Evolutionary conservation across 805 yeast genomes (phyloP).

Genomic region (Kuraishia ogatae): DNA sequence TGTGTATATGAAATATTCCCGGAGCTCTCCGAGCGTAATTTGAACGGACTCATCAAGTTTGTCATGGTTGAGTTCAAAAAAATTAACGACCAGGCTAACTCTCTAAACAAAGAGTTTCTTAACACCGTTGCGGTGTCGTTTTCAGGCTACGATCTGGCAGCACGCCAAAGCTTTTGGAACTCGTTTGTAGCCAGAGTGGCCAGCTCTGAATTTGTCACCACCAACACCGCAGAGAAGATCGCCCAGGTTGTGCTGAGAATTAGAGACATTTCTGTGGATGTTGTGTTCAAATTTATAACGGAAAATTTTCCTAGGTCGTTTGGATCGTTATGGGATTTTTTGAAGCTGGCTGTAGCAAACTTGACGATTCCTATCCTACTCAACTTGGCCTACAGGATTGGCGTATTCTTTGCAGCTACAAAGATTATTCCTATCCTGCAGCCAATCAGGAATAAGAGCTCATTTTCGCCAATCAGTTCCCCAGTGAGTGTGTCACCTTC

Average conservation of each 20-base stretch:
- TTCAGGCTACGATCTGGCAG: conserved; percentile 8
- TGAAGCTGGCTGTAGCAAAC: conserved; percentile 44
- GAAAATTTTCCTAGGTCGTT: conserved; percentile 44
- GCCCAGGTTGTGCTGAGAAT: background rate
- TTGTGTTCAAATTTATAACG: conserved; percentile 32
- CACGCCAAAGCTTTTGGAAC: background rate
- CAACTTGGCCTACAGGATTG: conserved; percentile 76
- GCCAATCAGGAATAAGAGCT: conserved; percentile 11
- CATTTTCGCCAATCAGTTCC: conserved; percentile 1
- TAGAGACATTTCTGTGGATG: conserved; percentile 17
- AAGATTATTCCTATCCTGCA: conserved; percentile 69
- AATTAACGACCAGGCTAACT: conserved; percentile 22
- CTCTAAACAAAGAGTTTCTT: conserved; percentile 20
- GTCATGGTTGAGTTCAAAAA: conserved; percentile 26
- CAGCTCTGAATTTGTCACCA: background rate
- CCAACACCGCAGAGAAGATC: background rate
- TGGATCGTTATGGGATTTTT: conserved; percentile 45
- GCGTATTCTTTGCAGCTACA: conserved; percentile 84
- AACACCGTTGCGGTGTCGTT: conserved; percentile 23
- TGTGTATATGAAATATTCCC: conserved; percentile 92
- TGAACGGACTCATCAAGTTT: conserved; percentile 22
- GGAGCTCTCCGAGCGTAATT: conserved; percentile 51
- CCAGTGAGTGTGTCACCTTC: conserved; percentile 7
- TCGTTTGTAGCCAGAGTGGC: conserved; percentile 1
- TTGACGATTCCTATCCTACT: conserved; percentile 75